Evolutionary conservation across 345 rosid genomes (phyloP), one percentile per base, ranked within the genome.

Genomic region (Psidium guajava): DNA sequence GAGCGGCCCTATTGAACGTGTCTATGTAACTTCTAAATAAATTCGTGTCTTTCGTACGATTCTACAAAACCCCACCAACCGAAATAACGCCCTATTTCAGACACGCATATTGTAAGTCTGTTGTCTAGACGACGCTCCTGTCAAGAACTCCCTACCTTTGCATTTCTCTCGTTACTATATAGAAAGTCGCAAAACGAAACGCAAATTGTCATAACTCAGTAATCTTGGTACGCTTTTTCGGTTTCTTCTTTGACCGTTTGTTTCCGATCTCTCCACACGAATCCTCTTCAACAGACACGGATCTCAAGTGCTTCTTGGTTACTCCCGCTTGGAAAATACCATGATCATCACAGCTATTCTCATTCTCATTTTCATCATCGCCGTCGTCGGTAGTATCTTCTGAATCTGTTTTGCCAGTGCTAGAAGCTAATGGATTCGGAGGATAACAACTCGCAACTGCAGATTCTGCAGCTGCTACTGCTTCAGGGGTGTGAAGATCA

Each of bases 401-500:
- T 47, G 94, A 84, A 55, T 90, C 95, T 2, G 92, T 87, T 82
- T 86, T 92, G 5, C 87, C 90, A 44, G 88, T 86, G 85, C 91
- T 57, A 42, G 87, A 82, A 15, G 85, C 85, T 81, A 82, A 56
- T 54, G 87, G 84, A 87, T 86, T 87, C 27, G 36, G 82, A 6
- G 89, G 91, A 52, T 89, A 91, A 87, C 87, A 73, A 83, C 92
- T 90, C 0, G 88, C 86, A 20, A 93, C 86, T 40, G 95, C 95
- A n/a, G 98, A 91, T 91, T 95, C 98, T 87, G 96, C 98, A 15
- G 96, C 99, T 44, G 84, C 90, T 25, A 96, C 89, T 53, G 98
- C 98, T 90, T 95, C 96, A 11, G 95, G 93, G 8, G 98, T 96
- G 83, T 95, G 93, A 87, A 97, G 99, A 94, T 96, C 99, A 85